A percentile compares a stretch with the other conserved stretches of the same genome.
Conservation (phyloP, 352 stramenopile genomes). For the Pythium guiyangense region DNA sequence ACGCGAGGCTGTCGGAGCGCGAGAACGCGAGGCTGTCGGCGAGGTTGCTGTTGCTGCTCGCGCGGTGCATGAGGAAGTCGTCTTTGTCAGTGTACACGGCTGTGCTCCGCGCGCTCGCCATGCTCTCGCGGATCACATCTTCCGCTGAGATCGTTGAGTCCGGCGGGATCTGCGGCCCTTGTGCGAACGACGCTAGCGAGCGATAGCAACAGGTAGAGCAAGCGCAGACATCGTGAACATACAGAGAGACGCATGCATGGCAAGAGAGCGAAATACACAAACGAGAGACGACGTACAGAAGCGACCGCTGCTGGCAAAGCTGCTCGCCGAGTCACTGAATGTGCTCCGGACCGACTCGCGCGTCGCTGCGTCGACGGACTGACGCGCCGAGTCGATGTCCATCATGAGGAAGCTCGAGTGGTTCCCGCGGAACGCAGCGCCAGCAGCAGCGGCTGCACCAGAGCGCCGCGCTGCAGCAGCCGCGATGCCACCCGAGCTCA, state of each 20-base stretch:
- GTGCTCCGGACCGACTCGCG: conserved; percentile 33
- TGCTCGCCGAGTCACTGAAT: conserved; percentile 30
- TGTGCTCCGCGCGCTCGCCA: conserved; percentile 72
- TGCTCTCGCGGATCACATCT: conserved; percentile 83
- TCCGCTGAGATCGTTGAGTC: conserved; percentile 83
- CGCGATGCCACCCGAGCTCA: conserved; percentile 12
- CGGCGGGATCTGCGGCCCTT: conserved; percentile 62
- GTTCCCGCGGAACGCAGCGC: background rate
- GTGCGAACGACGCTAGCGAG: conserved; percentile 39
- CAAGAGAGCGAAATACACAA: background rate
- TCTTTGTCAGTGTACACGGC: conserved; percentile 70
- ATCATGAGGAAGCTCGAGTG: conserved; percentile 47
- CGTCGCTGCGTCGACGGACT: conserved; percentile 31
- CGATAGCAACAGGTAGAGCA: background rate
- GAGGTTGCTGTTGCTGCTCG: conserved; percentile 6
- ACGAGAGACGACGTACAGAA: conserved; percentile 28
- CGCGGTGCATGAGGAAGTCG: conserved; percentile 36
- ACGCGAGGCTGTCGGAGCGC: conserved; percentile 35
- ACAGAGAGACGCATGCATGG: conserved; percentile 1
- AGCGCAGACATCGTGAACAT: background rate
- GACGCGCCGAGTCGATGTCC: conserved; percentile 40
- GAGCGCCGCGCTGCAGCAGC: conserved; percentile 19
- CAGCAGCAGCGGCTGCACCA: background rate
- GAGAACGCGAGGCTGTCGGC: conserved; percentile 46
- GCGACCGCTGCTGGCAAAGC: conserved; percentile 29